These are phyloP conservation scores for Ceratocystis destructans DNA, from an alignment of 2,329 filamentous ascomycete genomes.

Conservation along the genomic window DNA sequence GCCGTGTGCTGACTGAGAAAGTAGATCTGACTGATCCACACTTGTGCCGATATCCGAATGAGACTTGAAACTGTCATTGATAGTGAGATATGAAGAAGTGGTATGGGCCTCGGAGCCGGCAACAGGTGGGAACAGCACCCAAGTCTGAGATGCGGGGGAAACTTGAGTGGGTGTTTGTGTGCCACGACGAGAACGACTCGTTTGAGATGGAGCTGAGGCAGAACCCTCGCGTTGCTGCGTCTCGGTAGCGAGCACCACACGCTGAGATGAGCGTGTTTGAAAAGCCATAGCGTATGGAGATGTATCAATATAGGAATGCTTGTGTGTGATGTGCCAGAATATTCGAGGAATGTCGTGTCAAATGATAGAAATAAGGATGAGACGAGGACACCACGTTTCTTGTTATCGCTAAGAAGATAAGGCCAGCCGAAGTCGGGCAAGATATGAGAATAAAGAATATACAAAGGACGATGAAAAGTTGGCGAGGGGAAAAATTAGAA, in stretches of 20 bases:
- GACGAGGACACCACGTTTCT: too few relatives aligned
- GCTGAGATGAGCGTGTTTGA: constrained; percentile 17
- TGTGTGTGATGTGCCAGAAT: background rate
- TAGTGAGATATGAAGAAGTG: constrained; percentile 17
- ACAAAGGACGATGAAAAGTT: background rate
- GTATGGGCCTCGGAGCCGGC: constrained; percentile 35
- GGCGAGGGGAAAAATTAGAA: background rate
- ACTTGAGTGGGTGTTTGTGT: constrained; percentile 1
- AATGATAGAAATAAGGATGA: background rate
- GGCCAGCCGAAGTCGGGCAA: background rate
- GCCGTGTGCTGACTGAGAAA: constrained; percentile 11
- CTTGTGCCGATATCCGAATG: constrained; percentile 12
- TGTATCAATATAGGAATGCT: background rate
- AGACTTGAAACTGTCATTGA: constrained; percentile 17
- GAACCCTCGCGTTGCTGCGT: constrained; percentile 11
- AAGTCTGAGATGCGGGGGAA: constrained; percentile 43
- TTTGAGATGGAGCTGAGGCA: constrained; percentile 14
- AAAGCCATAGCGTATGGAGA: constrained; percentile 14
- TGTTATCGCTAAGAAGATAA: background rate
- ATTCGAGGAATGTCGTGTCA: constrained; percentile 5
- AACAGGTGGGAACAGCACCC: constrained; percentile 82
- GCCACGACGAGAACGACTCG: constrained; percentile 12
- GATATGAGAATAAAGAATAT: background rate
- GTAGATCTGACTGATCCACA: constrained; percentile 20
- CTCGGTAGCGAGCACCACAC: constrained; percentile 11